Conservation (phyloP, 129 eudicot species). For the Centaurea solstitialis region DNA sequence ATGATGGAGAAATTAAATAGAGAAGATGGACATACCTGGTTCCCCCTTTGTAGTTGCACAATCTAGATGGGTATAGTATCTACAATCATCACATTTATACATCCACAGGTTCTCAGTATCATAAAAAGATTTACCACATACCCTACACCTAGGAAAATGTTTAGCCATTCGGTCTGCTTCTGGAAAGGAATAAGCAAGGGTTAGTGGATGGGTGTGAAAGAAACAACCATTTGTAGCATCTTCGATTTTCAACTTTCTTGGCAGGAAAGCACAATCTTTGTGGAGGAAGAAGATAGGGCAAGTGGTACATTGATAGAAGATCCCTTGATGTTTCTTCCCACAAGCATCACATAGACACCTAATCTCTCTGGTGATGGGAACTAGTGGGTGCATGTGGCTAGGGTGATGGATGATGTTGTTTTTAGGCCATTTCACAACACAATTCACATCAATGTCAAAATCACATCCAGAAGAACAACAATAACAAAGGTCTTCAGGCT, state of each 20-base stretch:
- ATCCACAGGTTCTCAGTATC: not conserved
- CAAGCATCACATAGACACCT: constrained; percentile 13
- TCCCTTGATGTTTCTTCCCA: not conserved
- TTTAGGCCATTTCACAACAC: not conserved
- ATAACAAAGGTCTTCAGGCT: not conserved
- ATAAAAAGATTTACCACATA: not conserved
- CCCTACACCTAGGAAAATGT: not conserved
- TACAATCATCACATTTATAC: constrained; percentile 1
- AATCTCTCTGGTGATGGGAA: not conserved
- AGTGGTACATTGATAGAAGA: not conserved
- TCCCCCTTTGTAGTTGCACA: not conserved
- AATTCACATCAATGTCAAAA: not conserved
- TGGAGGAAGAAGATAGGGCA: constrained; percentile 5
- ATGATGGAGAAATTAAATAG: no score
- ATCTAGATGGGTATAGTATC: not conserved
- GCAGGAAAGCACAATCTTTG: not conserved
- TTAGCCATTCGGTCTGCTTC: not conserved
- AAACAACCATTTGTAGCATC: not conserved
- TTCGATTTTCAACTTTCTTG: not conserved
- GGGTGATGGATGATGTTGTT: not conserved
- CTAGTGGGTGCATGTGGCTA: not conserved
- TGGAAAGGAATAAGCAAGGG: constrained; percentile 10
- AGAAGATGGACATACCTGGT: not conserved
- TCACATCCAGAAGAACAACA: not conserved
- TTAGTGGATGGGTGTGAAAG: not conserved